A percentile compares a stretch with the other conserved stretches of the same genome.
These are phyloP conservation scores for Rhododendron mucronatum DNA, from an alignment of 148 eudicot species.

Conservation along the genomic window DNA sequence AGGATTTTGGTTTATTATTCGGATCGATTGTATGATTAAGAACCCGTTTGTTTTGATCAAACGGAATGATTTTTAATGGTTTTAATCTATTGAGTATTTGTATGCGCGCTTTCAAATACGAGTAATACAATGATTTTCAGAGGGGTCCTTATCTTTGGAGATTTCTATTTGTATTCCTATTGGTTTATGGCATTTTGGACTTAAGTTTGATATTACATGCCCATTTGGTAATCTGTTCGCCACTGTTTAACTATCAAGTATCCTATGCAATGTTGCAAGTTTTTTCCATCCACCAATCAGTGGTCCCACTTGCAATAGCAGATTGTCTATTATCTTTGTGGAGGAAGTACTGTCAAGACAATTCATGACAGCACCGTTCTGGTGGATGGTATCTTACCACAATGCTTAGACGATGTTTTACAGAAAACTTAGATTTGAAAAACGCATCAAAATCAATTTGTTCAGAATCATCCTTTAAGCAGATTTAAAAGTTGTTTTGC, in stretches of 20 bases:
- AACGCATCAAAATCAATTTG: no score
- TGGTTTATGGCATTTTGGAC: neutral
- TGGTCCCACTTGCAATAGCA: neutral
- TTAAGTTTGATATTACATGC: neutral
- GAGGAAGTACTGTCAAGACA: no score
- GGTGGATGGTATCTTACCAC: neutral
- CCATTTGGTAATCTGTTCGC: conserved; percentile 7
- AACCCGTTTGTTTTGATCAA: no score
- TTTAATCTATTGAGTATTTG: no score
- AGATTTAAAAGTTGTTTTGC: neutral
- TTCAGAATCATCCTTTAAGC: no score
- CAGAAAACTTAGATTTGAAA: no score
- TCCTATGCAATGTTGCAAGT: neutral
- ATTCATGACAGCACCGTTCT: neutral
- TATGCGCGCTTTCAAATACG: no score
- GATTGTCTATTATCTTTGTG: neutral
- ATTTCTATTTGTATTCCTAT: neutral
- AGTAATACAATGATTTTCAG: no score
- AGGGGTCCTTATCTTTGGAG: neutral
- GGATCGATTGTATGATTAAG: no score
- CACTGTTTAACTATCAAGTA: neutral
- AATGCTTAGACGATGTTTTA: neutral
- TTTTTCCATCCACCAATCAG: neutral
- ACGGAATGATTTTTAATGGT: no score
- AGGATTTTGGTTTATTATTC: no score